Base-by-base conservation (phyloP, 495 filamentous ascomycete genomes). In the Penicilliopsis zonata region DNA sequence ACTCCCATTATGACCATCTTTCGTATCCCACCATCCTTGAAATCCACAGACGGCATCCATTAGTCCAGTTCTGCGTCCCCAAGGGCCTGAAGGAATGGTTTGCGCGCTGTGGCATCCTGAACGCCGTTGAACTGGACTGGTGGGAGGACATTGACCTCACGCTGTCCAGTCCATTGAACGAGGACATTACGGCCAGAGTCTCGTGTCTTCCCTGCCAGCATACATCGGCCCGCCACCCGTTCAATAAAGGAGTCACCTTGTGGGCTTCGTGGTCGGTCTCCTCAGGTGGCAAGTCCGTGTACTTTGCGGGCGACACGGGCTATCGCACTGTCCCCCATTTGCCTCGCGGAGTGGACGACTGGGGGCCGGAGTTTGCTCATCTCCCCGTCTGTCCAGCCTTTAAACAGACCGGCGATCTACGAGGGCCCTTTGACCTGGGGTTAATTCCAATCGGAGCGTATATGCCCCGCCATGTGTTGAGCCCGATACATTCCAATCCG, bases 161-260 rank as follows among this genome's bases (percentile, higher is more conserved):
- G 0, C 72, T 22, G 78, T 74, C 20, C 21, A 24, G n/a, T 7
- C 21, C 21, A n/a, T n/a, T n/a, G n/a, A n/a, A n/a, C n/a, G n/a
- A n/a, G n/a, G 59, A 61, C 23, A 88, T 96, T 32, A 69, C 52
- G 9, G 88, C 83, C n/a, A 71, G 63, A 13, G 73, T 98, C 36
- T 74, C 74, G 19, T 92, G 81, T 36, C 60, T 95, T 13, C 90
- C 88, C 1, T 82, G 80, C 45, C 90, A 98, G 52, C 90, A 96
- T 54, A 74, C 69, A 1, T 82, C 70, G 17, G 80, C 75, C 18
- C 65, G 90, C 20, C 68, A 66, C 1, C 44, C 66, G 4, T 74
- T 76, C 33, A 88, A 95, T 50, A 71, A 69, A 37, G 61, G 65
- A 32, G 62, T 64, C 21, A 94, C 90, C 0, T 66, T 98, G 5